Evolutionary conservation across 164 flowering plant genomes (phyloP).

Genomic region (Stephania yunnanensis): DNA sequence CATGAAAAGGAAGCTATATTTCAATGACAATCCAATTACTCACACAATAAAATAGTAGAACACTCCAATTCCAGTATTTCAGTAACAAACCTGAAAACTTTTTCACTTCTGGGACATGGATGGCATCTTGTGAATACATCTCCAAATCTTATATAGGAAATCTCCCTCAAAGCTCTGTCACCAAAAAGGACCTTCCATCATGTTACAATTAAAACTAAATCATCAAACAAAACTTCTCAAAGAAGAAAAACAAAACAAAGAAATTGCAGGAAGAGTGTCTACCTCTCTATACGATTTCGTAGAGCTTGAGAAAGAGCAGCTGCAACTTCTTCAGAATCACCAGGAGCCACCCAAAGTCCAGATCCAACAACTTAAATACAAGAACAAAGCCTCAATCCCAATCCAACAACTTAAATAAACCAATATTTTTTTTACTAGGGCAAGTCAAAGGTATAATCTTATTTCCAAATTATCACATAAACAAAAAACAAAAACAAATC

Average conservation of each 20-base stretch:
- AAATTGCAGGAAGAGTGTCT: conserved; percentile 2
- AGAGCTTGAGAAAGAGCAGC: conserved; percentile 89
- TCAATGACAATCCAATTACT: too few species aligned
- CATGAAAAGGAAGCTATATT: background rate
- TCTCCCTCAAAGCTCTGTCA: conserved; percentile 63
- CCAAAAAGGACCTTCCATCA: conserved; percentile 9
- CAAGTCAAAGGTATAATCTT: background rate
- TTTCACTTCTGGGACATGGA: conserved; percentile 59
- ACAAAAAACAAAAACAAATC: background rate
- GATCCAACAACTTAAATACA: conserved; percentile 57
- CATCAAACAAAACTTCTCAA: background rate
- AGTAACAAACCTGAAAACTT: conserved; percentile 55
- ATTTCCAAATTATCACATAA: background rate
- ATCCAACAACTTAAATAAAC: conserved; percentile 52
- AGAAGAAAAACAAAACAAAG: background rate
- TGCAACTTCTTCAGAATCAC: conserved; percentile 95
- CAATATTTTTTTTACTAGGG: background rate
- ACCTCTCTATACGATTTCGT: conserved; percentile 89
- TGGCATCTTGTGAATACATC: conserved; percentile 76
- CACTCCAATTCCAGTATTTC: conserved; percentile 3
- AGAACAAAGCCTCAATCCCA: conserved; percentile 55
- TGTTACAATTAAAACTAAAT: background rate
- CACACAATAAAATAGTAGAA: background rate
- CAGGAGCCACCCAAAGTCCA: conserved; percentile 96
- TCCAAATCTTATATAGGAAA: conserved; percentile 83